Conservation (phyloP, 2,329 filamentous ascomycete species). For the Sclerotinia nivalis region DNA sequence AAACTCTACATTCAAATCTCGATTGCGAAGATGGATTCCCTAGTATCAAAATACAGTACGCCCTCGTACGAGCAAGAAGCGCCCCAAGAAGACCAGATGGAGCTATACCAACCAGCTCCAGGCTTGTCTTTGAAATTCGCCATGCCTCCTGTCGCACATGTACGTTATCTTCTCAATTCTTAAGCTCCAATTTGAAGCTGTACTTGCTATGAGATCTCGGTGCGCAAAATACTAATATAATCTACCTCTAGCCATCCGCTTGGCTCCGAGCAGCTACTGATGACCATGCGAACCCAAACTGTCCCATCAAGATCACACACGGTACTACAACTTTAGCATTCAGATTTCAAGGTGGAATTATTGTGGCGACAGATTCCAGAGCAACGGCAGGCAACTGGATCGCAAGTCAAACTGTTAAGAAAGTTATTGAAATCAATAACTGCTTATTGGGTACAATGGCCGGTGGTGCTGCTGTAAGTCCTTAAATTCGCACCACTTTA, state of each 20-base stretch:
- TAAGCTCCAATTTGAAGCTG: slow-evolving; percentile 24
- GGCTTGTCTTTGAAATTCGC: slow-evolving; percentile 90
- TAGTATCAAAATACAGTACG: slow-evolving; percentile 89
- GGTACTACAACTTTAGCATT: slow-evolving; percentile 97
- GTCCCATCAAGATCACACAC: slow-evolving; percentile 99
- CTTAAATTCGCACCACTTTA: not conserved
- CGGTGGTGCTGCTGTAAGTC: slow-evolving; percentile 82
- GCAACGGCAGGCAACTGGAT: slow-evolving; percentile 99
- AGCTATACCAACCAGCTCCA: slow-evolving; percentile 69
- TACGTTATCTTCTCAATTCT: slow-evolving; percentile 48
- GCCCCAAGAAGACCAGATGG: slow-evolving; percentile 71
- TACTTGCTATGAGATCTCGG: not conserved
- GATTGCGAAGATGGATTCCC: slow-evolving; percentile 71
- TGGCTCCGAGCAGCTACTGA: slow-evolving; percentile 98
- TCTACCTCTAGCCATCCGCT: slow-evolving; percentile 66
- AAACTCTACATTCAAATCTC: not conserved
- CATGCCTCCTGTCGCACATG: slow-evolving; percentile 88
- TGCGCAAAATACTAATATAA: slow-evolving; percentile 54
- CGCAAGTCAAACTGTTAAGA: slow-evolving; percentile 99
- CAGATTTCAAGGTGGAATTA: slow-evolving; percentile 97
- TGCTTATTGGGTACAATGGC: slow-evolving; percentile 96
- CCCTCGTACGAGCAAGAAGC: slow-evolving; percentile 72
- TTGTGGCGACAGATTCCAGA: slow-evolving; percentile 96
- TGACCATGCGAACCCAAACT: slow-evolving; percentile 93
- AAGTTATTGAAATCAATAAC: slow-evolving; percentile 98